Evolutionary conservation across 139 green algal species (phyloP).

Genomic region (Monoraphidium neglectum): DNA sequence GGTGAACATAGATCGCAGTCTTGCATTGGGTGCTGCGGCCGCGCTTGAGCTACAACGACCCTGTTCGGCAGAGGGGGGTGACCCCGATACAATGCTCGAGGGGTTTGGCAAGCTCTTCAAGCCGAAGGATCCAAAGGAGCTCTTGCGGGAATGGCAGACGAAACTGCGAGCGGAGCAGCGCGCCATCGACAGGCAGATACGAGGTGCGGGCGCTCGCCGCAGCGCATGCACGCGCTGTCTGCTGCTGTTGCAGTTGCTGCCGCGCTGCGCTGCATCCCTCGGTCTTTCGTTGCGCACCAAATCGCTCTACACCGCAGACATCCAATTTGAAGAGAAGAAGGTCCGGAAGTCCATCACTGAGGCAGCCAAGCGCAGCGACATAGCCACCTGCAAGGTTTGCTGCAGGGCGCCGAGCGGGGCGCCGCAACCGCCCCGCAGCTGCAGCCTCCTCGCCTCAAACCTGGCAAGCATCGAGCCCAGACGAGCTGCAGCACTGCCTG

Average conservation of each 20-base stretch:
- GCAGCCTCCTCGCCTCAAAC: background rate
- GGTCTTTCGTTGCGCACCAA: background rate
- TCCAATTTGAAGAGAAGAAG: constrained; percentile 83
- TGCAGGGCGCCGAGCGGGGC: background rate
- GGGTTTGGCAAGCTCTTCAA: constrained; percentile 12
- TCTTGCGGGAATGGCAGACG: constrained; percentile 61
- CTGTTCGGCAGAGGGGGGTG: too few species aligned
- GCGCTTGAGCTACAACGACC: too few species aligned
- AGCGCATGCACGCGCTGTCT: background rate
- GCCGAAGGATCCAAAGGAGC: constrained; percentile 40
- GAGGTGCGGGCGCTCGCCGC: constrained; percentile 23
- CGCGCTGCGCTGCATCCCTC: background rate
- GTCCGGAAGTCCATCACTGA: constrained; percentile 74
- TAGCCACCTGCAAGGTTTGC: constrained; percentile 63
- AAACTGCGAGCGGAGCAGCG: constrained; percentile 48
- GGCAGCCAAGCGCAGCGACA: constrained; percentile 80
- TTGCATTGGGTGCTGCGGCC: too few species aligned
- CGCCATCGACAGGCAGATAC: constrained; percentile 50
- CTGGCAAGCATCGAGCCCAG: background rate
- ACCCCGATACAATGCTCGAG: too few species aligned
- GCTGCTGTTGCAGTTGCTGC: background rate
- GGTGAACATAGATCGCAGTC: too few species aligned
- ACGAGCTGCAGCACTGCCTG: background rate
- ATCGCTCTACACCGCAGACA: constrained; percentile 42
- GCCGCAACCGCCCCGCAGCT: background rate